Base-by-base conservation (phyloP, 305 asterid genomes). In the Fraxinus angustifolia region DNA sequence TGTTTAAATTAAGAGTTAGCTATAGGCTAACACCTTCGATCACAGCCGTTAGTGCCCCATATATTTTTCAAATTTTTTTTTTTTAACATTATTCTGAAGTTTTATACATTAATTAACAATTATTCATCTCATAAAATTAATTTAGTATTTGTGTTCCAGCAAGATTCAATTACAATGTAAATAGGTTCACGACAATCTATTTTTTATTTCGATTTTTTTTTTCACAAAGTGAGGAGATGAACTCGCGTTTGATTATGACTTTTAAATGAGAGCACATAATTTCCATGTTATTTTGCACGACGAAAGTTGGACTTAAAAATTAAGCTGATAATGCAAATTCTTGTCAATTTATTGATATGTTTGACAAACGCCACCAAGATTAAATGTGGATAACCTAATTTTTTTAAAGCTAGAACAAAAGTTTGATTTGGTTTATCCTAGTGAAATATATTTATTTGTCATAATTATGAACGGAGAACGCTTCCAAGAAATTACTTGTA, bases 31-130 rank as follows among this genome's bases (percentile, higher is more conserved):
- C 77, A 68, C 33, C 77, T 56, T 82, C 80, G 26, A 79, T 74
- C 75, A 36, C 76, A 71, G 73, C 77, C 77, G 28, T 26, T 23
- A 45, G 58, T 76, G 78, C 80, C 17, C 76, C 48, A 16, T 30
- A 42, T 56, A 14, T 0, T 21, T 23, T 21, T 26, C 21, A 8
- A 75, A 0, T 23, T 23, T 23, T 23, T 23, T 23, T 0, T 79
- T 70, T 65, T 28, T 3, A 8, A 73, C 38, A 11, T 33, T 50
- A 10, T 10, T 53, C 5, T 6, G n/a, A 60, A 42, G 14, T 0
- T 19, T 38, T 12, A 28, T 7, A 4, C 6, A 19, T 53, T 30
- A 1, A 50, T 58, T 30, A 14, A 50, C 7, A 16, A 11, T 7
- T 72, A 60, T 8, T 23, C 16, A 21, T 0, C 10, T 21, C 14